Evolutionary conservation across 805 yeast species (phyloP).

Genomic region (Kuraishia floccosa): DNA sequence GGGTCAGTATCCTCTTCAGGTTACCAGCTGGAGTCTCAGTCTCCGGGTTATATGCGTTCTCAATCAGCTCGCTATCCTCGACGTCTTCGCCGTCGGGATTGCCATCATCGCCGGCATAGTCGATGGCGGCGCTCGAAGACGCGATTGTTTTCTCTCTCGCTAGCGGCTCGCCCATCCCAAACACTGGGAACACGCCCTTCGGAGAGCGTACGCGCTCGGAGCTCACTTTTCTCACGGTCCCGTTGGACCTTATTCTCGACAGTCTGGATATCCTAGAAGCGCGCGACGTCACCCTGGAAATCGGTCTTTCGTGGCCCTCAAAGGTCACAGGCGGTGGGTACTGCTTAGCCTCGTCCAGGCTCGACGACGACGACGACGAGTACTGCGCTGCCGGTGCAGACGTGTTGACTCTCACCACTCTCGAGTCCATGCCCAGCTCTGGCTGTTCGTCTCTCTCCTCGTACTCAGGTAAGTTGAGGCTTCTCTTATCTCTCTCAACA

Average conservation of each 20-base stretch:
- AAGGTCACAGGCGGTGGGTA: not conserved
- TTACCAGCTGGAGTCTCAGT: constrained; percentile 12
- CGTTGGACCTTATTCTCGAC: not conserved
- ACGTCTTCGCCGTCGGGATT: constrained; percentile 9
- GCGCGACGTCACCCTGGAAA: not conserved
- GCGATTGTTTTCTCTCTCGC: constrained; percentile 50
- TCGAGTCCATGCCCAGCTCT: constrained; percentile 62
- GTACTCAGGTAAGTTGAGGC: constrained; percentile 51
- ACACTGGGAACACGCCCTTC: constrained; percentile 69
- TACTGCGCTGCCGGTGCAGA: constrained; percentile 5
- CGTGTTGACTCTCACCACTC: constrained; percentile 46
- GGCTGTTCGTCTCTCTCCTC: constrained; percentile 78
- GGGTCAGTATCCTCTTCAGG: constrained; percentile 12
- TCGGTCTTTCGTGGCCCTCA: constrained; percentile 2
- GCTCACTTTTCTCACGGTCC: not conserved
- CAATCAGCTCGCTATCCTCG: constrained; percentile 15
- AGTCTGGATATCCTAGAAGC: too few relatives aligned
- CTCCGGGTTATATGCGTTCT: constrained; percentile 13
- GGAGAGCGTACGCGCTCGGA: constrained; percentile 31
- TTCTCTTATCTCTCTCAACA: constrained; percentile 58
- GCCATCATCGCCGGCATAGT: constrained; percentile 5
- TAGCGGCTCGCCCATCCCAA: constrained; percentile 64
- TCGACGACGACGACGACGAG: constrained; percentile 2
- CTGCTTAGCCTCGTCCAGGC: not conserved
- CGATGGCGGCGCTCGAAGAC: constrained; percentile 19